phyloP scores from a whole-genome alignment of 2,329 filamentous ascomycete genomes.

The Metarhizium album region DNA sequence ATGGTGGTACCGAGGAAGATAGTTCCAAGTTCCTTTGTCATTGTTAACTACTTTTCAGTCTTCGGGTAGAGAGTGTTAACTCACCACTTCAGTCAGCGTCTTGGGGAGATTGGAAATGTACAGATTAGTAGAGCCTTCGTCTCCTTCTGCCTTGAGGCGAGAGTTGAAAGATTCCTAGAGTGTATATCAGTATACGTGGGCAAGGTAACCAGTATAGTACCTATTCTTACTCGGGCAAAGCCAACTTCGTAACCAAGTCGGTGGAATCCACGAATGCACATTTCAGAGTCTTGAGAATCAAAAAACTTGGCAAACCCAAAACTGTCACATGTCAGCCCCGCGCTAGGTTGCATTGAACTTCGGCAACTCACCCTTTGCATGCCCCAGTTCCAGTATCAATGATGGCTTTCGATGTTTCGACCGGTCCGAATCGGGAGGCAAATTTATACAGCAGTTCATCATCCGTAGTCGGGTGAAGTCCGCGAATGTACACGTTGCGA shows the following conservation, averaged over 20 bases:
- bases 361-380: conserved; percentile 74
- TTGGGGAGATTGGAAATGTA: conserved; percentile 97
- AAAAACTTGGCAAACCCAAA: conserved; percentile 97
- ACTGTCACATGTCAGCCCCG: conserved; percentile 34
- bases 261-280: conserved; percentile 92
- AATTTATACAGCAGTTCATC: conserved; percentile 79
- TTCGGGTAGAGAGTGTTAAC: conserved; percentile 19
- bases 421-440: conserved; percentile 78
- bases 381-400: conserved; percentile 87
- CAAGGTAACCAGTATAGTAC: not conserved
- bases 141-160: conserved; percentile 90
- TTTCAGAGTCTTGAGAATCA: conserved; percentile 78
- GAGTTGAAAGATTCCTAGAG: conserved; percentile 90
- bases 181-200: conserved; percentile 15
- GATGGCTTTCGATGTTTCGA: conserved; percentile 97
- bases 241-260: conserved; percentile 93
- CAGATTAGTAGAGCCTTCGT: conserved; percentile 82
- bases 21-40: conserved; percentile 55
- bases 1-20: conserved; percentile 76
- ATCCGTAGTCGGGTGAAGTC: conserved; percentile 87
- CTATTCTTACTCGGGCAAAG: conserved; percentile 65
- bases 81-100: conserved; percentile 78
- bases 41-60: conserved; percentile 6
- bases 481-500: conserved; percentile 96
- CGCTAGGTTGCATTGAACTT: not conserved